Evolutionary conservation across 352 stramenopile genomes (phyloP).

Genomic region (Globisporangium perplexum): DNA sequence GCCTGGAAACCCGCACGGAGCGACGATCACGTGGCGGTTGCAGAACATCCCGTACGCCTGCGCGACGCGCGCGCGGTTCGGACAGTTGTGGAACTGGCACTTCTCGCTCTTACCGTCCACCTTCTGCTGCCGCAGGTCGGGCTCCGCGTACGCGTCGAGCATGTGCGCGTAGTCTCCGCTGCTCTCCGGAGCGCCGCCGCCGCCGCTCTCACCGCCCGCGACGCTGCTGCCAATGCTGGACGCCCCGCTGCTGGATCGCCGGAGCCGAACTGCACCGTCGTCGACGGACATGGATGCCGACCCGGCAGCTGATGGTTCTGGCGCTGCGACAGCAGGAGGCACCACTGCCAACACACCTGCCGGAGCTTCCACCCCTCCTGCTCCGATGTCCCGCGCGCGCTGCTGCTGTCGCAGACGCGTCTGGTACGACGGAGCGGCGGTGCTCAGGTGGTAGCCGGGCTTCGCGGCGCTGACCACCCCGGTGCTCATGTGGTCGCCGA

Average conservation of each 20-base stretch:
- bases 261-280: not conserved
- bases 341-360: not conserved
- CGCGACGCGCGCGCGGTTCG: constrained; percentile 68
- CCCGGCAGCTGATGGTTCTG: not conserved
- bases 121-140: constrained; percentile 49
- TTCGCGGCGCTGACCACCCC: constrained; percentile 3
- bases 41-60: constrained; percentile 82
- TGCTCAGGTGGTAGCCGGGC: constrained; percentile 7
- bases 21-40: constrained; percentile 84
- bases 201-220: constrained; percentile 4
- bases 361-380: not conserved
- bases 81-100: constrained; percentile 72
- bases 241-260: constrained; percentile 6
- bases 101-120: constrained; percentile 61
- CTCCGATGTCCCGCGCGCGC: not conserved
- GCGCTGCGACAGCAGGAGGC: not conserved
- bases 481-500: constrained; percentile 21
- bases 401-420: constrained; percentile 4
- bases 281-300: not conserved
- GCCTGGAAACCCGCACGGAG: constrained; percentile 79
- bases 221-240: constrained; percentile 2
- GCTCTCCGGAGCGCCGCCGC: constrained; percentile 8
- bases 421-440: constrained; percentile 2
- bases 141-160: constrained; percentile 31
- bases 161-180: constrained; percentile 36